phyloP scores from a whole-genome alignment of 495 filamentous ascomycete genomes.

The Penicillium turbatum region DNA sequence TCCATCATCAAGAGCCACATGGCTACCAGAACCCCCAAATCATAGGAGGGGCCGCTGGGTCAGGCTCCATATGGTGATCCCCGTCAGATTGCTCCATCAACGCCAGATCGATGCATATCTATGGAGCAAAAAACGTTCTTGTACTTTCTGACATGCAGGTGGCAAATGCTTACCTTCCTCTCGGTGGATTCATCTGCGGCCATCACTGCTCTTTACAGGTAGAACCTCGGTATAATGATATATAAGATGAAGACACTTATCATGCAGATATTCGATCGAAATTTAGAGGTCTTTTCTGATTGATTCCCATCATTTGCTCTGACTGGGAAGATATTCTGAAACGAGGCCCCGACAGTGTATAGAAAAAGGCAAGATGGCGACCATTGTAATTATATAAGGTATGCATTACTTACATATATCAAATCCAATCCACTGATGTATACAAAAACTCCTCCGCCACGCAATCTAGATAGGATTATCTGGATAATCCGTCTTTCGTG shows the following conservation, averaged over 20 bases:
- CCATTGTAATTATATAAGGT: neutral
- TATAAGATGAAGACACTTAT: no score
- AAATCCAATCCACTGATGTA: neutral
- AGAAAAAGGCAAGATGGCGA: neutral
- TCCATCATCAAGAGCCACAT: slow-evolving; percentile 20
- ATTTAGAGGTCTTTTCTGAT: no score
- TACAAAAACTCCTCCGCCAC: no score
- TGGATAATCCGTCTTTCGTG: slow-evolving; percentile 59
- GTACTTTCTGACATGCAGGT: slow-evolving; percentile 1
- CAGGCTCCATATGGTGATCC: slow-evolving; percentile 1
- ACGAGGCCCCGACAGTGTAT: neutral
- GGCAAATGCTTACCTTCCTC: slow-evolving; percentile 1
- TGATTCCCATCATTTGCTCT: neutral
- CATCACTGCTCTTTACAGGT: neutral
- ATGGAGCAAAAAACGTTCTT: slow-evolving; percentile 1
- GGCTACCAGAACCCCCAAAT: slow-evolving; percentile 8
- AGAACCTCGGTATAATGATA: neutral
- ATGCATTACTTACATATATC: no score
- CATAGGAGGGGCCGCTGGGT: slow-evolving; percentile 18
- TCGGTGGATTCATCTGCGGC: neutral
- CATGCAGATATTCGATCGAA: no score
- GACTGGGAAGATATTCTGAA: neutral
- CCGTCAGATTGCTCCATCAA: slow-evolving; percentile 5
- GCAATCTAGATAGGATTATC: slow-evolving; percentile 1
- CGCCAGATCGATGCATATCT: slow-evolving; percentile 7